These are phyloP conservation scores for Daldinia concentrica DNA, from an alignment of 495 filamentous ascomycete genomes.

Conservation along the genomic window DNA sequence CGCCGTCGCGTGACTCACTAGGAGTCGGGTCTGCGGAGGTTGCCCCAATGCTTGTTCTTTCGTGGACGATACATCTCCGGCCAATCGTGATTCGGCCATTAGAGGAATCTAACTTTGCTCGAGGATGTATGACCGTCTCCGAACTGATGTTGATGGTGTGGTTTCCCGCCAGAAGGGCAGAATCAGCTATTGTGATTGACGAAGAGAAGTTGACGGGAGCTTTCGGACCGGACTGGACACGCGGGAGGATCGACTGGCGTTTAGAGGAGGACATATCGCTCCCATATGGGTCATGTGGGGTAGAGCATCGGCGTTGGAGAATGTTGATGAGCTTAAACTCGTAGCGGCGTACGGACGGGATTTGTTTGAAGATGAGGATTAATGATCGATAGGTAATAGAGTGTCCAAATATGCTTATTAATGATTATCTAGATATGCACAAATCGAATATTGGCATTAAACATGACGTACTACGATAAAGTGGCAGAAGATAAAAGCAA, in stretches of 20 bases:
- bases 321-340: conserved; percentile 16
- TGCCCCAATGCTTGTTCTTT: conserved; percentile 71
- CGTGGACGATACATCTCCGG: conserved; percentile 76
- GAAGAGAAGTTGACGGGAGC: conserved; percentile 77
- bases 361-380: conserved; percentile 1
- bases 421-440: conserved; percentile 5
- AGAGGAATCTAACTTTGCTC: conserved; percentile 72
- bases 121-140: conserved; percentile 84
- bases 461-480: neutral
- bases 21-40: conserved; percentile 48
- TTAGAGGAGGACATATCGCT: conserved; percentile 54
- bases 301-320: neutral
- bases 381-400: neutral
- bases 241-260: conserved; percentile 60
- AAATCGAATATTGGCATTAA: neutral
- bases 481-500: neutral
- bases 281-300: neutral
- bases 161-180: conserved; percentile 74
- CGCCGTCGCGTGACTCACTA: conserved; percentile 47
- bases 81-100: conserved; percentile 77
- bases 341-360: conserved; percentile 3
- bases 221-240: conserved; percentile 59
- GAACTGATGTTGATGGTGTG: conserved; percentile 75
- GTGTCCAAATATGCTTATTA: neutral
- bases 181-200: conserved; percentile 76